These are phyloP conservation scores for Lyophyllum shimeji DNA, from an alignment of 768 basidiomycete species.

Conservation along the genomic window DNA sequence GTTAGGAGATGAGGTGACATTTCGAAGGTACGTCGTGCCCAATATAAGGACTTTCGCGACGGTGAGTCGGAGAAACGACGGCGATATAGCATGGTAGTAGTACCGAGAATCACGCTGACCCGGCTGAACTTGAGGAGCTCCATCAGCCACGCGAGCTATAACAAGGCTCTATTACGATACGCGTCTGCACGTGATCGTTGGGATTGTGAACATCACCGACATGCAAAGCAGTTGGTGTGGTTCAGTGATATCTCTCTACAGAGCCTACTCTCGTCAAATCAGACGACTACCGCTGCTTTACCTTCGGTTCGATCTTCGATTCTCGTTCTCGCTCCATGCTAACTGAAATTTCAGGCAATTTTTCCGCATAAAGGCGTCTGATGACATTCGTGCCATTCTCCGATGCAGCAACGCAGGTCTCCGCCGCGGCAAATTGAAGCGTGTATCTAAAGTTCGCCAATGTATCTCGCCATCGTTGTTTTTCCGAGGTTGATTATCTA, in stretches of 20 bases:
- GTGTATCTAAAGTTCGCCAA: conserved; percentile 48
- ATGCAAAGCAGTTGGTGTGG: neutral
- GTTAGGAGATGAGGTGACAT: neutral
- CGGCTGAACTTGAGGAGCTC: neutral
- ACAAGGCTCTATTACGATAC: too few species aligned
- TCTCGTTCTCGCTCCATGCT: neutral
- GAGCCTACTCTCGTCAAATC: conserved; percentile 40
- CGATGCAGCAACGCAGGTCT: conserved; percentile 29
- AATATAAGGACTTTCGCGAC: neutral
- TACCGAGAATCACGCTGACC: conserved; percentile 6
- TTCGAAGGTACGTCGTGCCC: neutral
- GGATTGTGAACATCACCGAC: neutral
- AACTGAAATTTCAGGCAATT: conserved; percentile 48
- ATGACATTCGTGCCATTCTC: conserved; percentile 56
- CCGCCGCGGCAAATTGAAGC: conserved; percentile 42
- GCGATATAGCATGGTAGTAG: neutral
- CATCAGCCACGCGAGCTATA: too few species aligned
- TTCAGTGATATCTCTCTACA: conserved; percentile 34
- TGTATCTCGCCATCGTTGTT: neutral
- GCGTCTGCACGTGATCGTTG: neutral
- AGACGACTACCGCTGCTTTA: conserved; percentile 41
- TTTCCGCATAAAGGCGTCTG: conserved; percentile 56
- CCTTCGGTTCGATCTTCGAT: conserved; percentile 33
- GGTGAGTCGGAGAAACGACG: conserved; percentile 4
- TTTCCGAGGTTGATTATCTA: neutral